These are phyloP conservation scores for Daldinia sp. DNA, from an alignment of 2,329 filamentous ascomycete species.

Conservation along the genomic window DNA sequence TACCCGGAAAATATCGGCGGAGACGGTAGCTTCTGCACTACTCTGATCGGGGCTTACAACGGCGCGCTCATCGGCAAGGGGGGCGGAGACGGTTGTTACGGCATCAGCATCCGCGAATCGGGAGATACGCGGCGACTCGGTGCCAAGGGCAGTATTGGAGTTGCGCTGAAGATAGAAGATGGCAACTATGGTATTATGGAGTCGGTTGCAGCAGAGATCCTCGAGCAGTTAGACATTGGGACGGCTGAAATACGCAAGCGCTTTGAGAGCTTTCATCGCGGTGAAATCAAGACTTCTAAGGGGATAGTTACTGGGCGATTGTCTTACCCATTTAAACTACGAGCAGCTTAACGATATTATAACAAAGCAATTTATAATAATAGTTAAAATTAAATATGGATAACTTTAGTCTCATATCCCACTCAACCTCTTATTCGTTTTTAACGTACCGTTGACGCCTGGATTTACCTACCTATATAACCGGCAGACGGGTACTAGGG, in stretches of 20 bases:
- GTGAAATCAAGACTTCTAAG: neutral
- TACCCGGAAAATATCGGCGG: neutral
- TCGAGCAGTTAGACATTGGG: constrained; percentile 54
- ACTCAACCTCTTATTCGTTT: neutral
- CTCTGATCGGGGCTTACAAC: neutral
- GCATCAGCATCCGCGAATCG: constrained; percentile 52
- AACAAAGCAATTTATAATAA: neutral
- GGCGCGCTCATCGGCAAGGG: constrained; percentile 25
- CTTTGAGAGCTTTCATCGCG: neutral
- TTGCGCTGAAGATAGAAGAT: constrained; percentile 59
- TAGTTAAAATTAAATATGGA: neutral
- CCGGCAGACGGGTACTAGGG: too few relatives aligned
- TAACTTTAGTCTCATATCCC: neutral
- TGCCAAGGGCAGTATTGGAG: constrained; percentile 50
- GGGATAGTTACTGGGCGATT: neutral
- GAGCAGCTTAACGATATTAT: neutral
- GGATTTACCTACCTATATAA: too few relatives aligned
- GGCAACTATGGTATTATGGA: constrained; percentile 55
- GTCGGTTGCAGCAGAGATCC: constrained; percentile 53
- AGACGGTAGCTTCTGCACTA: neutral
- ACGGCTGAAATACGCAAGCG: constrained; percentile 14
- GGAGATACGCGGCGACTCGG: constrained; percentile 50
- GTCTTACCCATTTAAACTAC: neutral
- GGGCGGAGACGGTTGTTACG: constrained; percentile 60
- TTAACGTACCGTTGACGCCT: neutral